Evolutionary conservation across 345 rosid species (phyloP).

Genomic region (Rhodomyrtus tomentosa): DNA sequence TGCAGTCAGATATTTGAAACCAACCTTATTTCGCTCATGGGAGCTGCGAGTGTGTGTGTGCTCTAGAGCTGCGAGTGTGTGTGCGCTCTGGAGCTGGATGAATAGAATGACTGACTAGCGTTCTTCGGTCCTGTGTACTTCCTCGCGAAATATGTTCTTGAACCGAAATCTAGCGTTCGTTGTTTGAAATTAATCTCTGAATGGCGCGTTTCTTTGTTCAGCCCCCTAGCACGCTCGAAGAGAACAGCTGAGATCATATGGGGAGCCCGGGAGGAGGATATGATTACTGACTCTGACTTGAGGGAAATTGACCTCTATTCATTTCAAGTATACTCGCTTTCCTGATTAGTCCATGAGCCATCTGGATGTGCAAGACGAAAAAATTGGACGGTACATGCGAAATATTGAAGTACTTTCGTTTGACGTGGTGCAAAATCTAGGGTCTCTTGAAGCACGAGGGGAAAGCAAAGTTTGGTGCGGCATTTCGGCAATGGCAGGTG

Average conservation of each 20-base stretch:
- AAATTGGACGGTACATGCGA: background rate
- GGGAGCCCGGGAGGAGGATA: conserved; percentile 54
- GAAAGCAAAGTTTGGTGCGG: conserved; percentile 62
- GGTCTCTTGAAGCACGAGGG: conserved; percentile 87
- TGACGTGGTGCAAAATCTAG: conserved; percentile 22
- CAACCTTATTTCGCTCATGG: background rate
- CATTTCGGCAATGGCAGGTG: conserved; percentile 70
- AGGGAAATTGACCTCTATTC: conserved; percentile 94
- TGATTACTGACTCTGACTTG: conserved; percentile 48
- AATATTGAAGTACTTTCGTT: background rate
- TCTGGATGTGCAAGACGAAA: background rate
- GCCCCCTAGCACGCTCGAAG: conserved; percentile 76
- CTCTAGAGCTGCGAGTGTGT: background rate
- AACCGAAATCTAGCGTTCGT: background rate
- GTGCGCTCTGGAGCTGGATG: background rate
- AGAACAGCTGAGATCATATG: conserved; percentile 83
- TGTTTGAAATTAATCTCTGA: background rate
- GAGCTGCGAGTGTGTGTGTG: background rate
- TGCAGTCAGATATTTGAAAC: background rate
- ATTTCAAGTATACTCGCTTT: conserved; percentile 44
- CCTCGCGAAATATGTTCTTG: background rate
- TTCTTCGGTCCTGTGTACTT: background rate
- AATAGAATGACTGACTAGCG: background rate
- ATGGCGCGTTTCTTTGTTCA: conserved; percentile 1
- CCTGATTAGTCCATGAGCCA: background rate